phyloP scores from a whole-genome alignment of 179 eudicot species.

The Spergularia azorica region DNA sequence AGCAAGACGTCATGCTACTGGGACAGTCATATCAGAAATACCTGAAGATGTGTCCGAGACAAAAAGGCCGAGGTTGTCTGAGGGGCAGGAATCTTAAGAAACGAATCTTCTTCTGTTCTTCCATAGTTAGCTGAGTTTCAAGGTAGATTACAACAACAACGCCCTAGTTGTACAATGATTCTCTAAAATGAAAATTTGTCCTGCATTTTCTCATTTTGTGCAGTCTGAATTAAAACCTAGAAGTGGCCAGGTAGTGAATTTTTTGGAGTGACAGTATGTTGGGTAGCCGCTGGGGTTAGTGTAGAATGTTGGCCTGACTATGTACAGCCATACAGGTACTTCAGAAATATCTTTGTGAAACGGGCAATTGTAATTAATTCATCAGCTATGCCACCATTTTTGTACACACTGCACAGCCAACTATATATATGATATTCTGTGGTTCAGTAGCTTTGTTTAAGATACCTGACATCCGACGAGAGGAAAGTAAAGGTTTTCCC shows the following conservation, averaged over 20 bases:
- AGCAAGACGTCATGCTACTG: not conserved
- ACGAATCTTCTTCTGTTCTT: not conserved
- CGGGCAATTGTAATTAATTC: conserved; percentile 30
- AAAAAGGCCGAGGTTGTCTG: conserved; percentile 18
- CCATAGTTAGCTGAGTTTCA: not conserved
- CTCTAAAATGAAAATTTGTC: conserved; percentile 7
- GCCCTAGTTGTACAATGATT: not conserved
- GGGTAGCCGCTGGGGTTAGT: conserved; percentile 9
- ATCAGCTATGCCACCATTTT: conserved; percentile 19
- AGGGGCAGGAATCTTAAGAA: conserved; percentile 10
- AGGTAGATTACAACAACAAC: not conserved
- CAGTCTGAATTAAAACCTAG: conserved; percentile 1
- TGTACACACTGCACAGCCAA: conserved; percentile 16
- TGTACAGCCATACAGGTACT: conserved; percentile 17
- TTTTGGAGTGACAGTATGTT: conserved; percentile 17
- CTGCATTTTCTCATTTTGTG: not conserved
- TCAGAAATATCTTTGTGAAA: conserved; percentile 13
- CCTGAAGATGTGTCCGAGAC: conserved; percentile 12
- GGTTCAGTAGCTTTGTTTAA: conserved; percentile 7
- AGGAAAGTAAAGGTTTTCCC: conserved; percentile 2
- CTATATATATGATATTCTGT: not conserved
- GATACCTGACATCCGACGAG: conserved; percentile 22
- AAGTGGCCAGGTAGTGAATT: not conserved
- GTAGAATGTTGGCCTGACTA: conserved; percentile 2
- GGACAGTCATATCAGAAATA: not conserved